These are phyloP conservation scores for Cryptosporidium ubiquitum DNA, from an alignment of 169 alveolate genomes.

Conservation along the genomic window DNA sequence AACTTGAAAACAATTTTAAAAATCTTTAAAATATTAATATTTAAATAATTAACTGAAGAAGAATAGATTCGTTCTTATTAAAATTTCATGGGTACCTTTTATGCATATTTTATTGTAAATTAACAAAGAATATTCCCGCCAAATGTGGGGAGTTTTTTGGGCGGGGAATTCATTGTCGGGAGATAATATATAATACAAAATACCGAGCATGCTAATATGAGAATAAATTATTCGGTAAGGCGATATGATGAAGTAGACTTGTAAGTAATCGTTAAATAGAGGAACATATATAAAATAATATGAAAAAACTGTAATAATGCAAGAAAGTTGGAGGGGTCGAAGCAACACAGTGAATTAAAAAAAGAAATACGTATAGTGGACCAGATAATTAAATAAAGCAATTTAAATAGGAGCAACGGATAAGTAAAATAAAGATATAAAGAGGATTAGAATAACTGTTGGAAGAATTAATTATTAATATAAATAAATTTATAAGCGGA, in stretches of 20 bases:
- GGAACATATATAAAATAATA: not conserved
- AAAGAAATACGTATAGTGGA: slow-evolving; percentile 37
- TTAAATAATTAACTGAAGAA: too few relatives aligned
- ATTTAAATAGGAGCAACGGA: not conserved
- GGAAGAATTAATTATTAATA: not conserved
- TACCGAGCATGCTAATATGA: slow-evolving; percentile 18
- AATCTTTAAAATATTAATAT: too few relatives aligned
- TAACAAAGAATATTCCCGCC: not conserved
- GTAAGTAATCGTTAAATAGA: slow-evolving; percentile 33
- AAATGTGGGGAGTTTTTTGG: slow-evolving; percentile 18
- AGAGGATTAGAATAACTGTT: not conserved
- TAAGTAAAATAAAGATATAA: slow-evolving; percentile 1
- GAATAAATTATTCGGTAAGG: slow-evolving; percentile 18
- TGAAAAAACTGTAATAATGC: slow-evolving; percentile 31
- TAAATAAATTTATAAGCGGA: not conserved
- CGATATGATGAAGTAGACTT: slow-evolving; percentile 24
- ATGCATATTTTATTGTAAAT: not conserved
- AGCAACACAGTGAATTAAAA: not conserved
- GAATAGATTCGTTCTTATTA: too few relatives aligned
- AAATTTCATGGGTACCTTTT: not conserved
- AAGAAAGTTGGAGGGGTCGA: slow-evolving; percentile 2
- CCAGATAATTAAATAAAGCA: not conserved
- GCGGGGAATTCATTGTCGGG: slow-evolving; percentile 18
- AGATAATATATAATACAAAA: slow-evolving; percentile 15
- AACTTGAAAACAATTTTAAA: not conserved